Evolutionary conservation across 1,284 basidiomycete species (phyloP).

Genomic region (Sporisorium graminicola): DNA sequence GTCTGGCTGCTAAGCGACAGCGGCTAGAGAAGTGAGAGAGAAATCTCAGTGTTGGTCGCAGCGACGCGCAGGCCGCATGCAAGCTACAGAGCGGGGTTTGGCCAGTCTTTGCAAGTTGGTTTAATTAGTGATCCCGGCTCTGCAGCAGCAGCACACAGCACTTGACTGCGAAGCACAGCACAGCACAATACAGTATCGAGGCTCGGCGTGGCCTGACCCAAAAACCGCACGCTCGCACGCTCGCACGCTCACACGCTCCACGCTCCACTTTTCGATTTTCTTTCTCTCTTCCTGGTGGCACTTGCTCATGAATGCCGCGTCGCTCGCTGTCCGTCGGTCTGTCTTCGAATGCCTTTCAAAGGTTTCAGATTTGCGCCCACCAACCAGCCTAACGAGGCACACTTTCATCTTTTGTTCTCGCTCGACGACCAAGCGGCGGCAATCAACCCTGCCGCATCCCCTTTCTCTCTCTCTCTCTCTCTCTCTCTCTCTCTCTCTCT

Average conservation of each 20-base stretch:
- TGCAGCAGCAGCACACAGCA: background rate
- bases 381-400: background rate
- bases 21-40: too few species aligned
- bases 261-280: too few species aligned
- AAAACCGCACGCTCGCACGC: too few species aligned
- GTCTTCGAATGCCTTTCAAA: background rate
- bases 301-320: too few species aligned
- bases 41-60: background rate
- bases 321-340: background rate
- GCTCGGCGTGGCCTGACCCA: background rate
- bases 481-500: too few species aligned
- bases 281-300: background rate
- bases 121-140: background rate
- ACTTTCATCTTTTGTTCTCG: background rate
- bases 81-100: background rate
- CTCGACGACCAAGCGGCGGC: background rate
- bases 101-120: background rate
- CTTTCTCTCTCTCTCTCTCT: background rate
- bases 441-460: background rate
- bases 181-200: background rate
- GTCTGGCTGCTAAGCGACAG: too few species aligned
- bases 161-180: too few species aligned
- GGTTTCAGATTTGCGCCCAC: conserved; percentile 1
- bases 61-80: background rate
- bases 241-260: too few species aligned